phyloP scores from a whole-genome alignment of 495 filamentous ascomycete species.

The Lindgomyces ingoldianus region DNA sequence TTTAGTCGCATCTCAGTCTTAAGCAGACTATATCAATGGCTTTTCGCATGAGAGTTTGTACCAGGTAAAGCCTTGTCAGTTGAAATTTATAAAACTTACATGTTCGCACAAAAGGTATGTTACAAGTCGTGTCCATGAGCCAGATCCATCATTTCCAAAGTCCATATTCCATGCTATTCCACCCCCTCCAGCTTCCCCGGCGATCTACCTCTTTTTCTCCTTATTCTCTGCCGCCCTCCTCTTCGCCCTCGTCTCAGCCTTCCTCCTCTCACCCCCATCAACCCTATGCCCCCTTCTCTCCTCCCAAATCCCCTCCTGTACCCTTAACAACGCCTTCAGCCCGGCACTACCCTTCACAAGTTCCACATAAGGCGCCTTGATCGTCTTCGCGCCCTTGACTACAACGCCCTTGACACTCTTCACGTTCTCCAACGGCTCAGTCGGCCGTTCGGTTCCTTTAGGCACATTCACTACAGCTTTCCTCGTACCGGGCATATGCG shows the following conservation, averaged over 20 bases:
- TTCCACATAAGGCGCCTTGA: slow-evolving; percentile 70
- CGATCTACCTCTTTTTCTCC: slow-evolving; percentile 35
- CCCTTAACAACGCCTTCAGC: slow-evolving; percentile 61
- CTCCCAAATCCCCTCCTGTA: slow-evolving; percentile 89
- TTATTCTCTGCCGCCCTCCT: slow-evolving; percentile 50
- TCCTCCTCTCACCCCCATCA: slow-evolving; percentile 92
- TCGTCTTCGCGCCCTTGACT: slow-evolving; percentile 62
- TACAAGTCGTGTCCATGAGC: no score
- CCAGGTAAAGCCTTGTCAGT: no score
- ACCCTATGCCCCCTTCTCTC: slow-evolving; percentile 80
- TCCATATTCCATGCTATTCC: no score
- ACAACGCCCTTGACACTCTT: slow-evolving; percentile 61
- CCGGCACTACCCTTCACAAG: slow-evolving; percentile 63
- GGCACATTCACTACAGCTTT: slow-evolving; percentile 74
- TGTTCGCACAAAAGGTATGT: no score
- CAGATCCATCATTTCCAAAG: no score
- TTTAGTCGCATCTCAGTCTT: no score
- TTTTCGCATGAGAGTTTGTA: no score
- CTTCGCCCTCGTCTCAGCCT: slow-evolving; percentile 77
- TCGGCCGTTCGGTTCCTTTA: slow-evolving; percentile 50
- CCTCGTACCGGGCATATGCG: slow-evolving; percentile 54
- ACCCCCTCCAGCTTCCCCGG: neutral
- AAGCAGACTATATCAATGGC: no score
- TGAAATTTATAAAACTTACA: no score
- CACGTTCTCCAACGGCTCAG: slow-evolving; percentile 45